A percentile compares a stretch with the other conserved stretches of the same genome.
phyloP scores from a whole-genome alignment of 371 early-diverging fungal species.

The Rhizopus microsporus region DNA sequence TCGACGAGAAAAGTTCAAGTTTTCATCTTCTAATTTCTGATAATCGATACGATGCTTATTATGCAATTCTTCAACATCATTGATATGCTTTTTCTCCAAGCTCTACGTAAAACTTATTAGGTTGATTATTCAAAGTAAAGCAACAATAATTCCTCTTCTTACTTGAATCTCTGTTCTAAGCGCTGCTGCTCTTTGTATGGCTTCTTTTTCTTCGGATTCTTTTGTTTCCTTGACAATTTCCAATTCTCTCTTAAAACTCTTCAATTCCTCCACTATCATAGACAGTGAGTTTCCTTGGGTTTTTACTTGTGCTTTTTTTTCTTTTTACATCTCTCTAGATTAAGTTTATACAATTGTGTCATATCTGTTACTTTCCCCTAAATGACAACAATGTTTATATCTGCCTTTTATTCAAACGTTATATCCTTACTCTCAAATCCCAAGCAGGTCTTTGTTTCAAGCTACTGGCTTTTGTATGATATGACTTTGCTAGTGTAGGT shows the following conservation, averaged over 20 bases:
- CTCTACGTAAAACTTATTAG: background rate
- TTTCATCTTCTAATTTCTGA: conserved; percentile 38
- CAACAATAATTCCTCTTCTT: conserved; percentile 4
- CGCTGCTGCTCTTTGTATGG: conserved; percentile 25
- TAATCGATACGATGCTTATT: conserved; percentile 35
- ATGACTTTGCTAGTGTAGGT: conserved; percentile 9
- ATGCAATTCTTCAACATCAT: conserved; percentile 29
- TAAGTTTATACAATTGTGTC: conserved; percentile 29
- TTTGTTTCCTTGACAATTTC: conserved; percentile 29
- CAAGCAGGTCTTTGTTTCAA: conserved; percentile 40
- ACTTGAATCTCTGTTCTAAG: conserved; percentile 32
- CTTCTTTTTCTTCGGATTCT: conserved; percentile 34
- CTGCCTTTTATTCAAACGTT: no score
- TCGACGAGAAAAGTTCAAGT: conserved; percentile 28
- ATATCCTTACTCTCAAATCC: conserved; percentile 39
- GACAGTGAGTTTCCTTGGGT: background rate
- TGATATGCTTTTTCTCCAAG: conserved; percentile 24
- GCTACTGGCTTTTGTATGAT: conserved; percentile 12
- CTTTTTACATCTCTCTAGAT: conserved; percentile 31
- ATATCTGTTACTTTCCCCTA: conserved; percentile 45
- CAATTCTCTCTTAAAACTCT: conserved; percentile 27
- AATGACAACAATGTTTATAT: no score
- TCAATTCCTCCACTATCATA: conserved; percentile 27
- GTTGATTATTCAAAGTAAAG: background rate
- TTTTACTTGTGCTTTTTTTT: background rate